A percentile compares a stretch with the other conserved stretches of the same genome.
phyloP scores from a whole-genome alignment of 2,329 filamentous ascomycete species.

The Diaporthe vaccinii region DNA sequence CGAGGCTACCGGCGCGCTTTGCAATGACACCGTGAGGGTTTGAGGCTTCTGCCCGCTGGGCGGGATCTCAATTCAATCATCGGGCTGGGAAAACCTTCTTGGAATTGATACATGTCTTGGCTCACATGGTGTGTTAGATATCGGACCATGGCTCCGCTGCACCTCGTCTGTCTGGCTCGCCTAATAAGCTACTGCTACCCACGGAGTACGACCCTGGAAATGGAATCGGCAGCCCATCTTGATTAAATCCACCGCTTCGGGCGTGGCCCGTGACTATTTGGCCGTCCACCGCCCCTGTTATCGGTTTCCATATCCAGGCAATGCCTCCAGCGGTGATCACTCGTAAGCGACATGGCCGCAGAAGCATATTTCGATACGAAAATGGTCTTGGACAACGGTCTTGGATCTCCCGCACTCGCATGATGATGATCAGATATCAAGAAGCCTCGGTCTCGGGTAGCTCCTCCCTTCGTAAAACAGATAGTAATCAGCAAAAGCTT shows the following conservation, averaged over 20 bases:
- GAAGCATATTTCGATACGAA: slow-evolving; percentile 35
- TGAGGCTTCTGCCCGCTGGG: slow-evolving; percentile 24
- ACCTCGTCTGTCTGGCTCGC: slow-evolving; percentile 15
- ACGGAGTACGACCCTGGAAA: slow-evolving; percentile 24
- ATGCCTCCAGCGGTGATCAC: neutral
- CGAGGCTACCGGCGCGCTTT: slow-evolving; percentile 28
- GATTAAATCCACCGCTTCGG: neutral
- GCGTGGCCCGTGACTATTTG: slow-evolving; percentile 18
- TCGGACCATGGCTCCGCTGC: slow-evolving; percentile 24
- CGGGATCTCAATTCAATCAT: slow-evolving; percentile 29
- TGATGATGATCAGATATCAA: slow-evolving; percentile 30
- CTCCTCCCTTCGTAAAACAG: neutral
- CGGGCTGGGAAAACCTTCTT: slow-evolving; percentile 19
- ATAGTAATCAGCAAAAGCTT: slow-evolving; percentile 16
- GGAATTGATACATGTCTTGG: slow-evolving; percentile 28
- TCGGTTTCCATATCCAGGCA: neutral
- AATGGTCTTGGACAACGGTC: slow-evolving; percentile 22
- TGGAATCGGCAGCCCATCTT: slow-evolving; percentile 15
- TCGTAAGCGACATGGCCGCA: slow-evolving; percentile 11
- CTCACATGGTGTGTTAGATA: slow-evolving; percentile 28
- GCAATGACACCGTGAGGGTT: slow-evolving; percentile 27
- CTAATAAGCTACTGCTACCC: slow-evolving; percentile 28
- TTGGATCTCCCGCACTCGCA: slow-evolving; percentile 6
- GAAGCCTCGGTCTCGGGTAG: slow-evolving; percentile 30
- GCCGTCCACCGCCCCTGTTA: slow-evolving; percentile 6